A percentile compares a stretch with the other conserved stretches of the same genome.
Evolutionary conservation across 2,329 filamentous ascomycete genomes (phyloP).

Genomic region (Beauveria scarabaeidicola): DNA sequence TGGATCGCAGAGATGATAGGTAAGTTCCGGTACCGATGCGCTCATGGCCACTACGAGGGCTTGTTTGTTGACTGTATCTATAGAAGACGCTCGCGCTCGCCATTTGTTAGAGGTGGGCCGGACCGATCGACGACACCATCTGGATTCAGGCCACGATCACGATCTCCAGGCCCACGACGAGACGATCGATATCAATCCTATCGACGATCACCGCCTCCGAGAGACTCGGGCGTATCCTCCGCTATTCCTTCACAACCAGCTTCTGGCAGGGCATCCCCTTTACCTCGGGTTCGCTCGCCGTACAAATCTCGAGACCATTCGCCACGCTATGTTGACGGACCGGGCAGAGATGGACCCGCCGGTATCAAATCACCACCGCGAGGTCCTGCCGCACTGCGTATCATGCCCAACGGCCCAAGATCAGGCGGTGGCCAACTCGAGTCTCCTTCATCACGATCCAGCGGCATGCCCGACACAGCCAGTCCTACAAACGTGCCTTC

Average conservation of each 20-base stretch:
- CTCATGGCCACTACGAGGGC: not conserved
- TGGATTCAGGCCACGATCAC: constrained; percentile 44
- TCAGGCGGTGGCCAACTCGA: constrained; percentile 13
- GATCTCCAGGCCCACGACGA: constrained; percentile 38
- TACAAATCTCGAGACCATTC: constrained; percentile 35
- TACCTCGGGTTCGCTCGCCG: constrained; percentile 40
- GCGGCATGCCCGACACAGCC: constrained; percentile 27
- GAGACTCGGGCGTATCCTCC: constrained; percentile 42
- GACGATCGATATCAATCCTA: constrained; percentile 35
- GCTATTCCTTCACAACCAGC: constrained; percentile 41
- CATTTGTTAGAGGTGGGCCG: constrained; percentile 29
- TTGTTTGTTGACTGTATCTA: constrained; percentile 12
- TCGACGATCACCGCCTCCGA: constrained; percentile 39
- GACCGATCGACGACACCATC: constrained; percentile 29
- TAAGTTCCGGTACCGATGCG: constrained; percentile 15
- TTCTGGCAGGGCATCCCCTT: constrained; percentile 46
- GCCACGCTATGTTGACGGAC: constrained; percentile 21
- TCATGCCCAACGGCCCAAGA: constrained; percentile 37
- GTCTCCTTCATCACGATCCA: constrained; percentile 22
- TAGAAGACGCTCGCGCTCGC: constrained; percentile 48
- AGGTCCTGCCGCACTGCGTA: constrained; percentile 45
- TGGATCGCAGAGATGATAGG: constrained; percentile 36
- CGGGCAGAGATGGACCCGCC: constrained; percentile 22
- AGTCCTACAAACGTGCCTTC: constrained; percentile 44
- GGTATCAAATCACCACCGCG: constrained; percentile 41